A percentile compares a stretch with the other conserved stretches of the same genome.
phyloP scores from a whole-genome alignment of 169 alveolate species.

The Eimeria sp. region DNA sequence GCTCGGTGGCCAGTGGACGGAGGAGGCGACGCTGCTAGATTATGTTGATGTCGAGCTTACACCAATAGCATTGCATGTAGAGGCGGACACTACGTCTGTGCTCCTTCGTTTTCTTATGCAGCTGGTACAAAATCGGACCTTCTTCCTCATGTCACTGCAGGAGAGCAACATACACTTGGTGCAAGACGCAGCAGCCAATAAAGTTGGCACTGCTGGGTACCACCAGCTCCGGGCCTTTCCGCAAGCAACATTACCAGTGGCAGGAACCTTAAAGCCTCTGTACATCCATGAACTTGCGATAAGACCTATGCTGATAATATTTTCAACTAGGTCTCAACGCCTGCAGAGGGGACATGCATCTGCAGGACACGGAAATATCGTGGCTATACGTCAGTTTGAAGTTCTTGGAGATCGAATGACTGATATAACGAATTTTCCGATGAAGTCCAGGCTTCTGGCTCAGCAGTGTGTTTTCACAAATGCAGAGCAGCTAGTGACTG shows the following conservation, averaged over 20 bases:
- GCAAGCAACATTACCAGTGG: slow-evolving; percentile 23
- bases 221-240: slow-evolving; percentile 78
- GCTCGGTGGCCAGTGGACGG: slow-evolving; percentile 74
- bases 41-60: slow-evolving; percentile 76
- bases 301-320: slow-evolving; percentile 63
- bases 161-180: slow-evolving; percentile 60
- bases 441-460: slow-evolving; percentile 62
- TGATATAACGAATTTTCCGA: slow-evolving; percentile 77
- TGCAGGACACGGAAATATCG: slow-evolving; percentile 19
- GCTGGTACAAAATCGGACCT: slow-evolving; percentile 63
- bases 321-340: slow-evolving; percentile 76
- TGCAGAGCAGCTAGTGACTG: slow-evolving; percentile 58
- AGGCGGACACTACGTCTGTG: slow-evolving; percentile 79
- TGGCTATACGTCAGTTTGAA: slow-evolving; percentile 75
- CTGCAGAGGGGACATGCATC: slow-evolving; percentile 23
- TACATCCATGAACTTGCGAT: slow-evolving; percentile 75
- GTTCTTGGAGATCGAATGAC: slow-evolving; percentile 77
- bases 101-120: slow-evolving; percentile 74
- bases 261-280: slow-evolving; percentile 42
- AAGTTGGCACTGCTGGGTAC: slow-evolving; percentile 41
- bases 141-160: slow-evolving; percentile 74
- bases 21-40: slow-evolving; percentile 72
- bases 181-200: slow-evolving; percentile 72
- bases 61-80: slow-evolving; percentile 75
- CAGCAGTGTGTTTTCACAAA: slow-evolving; percentile 77